A percentile compares a stretch with the other conserved stretches of the same genome.
phyloP scores from a whole-genome alignment of 1,284 basidiomycete genomes.

The Ceratobasidium sp. region DNA sequence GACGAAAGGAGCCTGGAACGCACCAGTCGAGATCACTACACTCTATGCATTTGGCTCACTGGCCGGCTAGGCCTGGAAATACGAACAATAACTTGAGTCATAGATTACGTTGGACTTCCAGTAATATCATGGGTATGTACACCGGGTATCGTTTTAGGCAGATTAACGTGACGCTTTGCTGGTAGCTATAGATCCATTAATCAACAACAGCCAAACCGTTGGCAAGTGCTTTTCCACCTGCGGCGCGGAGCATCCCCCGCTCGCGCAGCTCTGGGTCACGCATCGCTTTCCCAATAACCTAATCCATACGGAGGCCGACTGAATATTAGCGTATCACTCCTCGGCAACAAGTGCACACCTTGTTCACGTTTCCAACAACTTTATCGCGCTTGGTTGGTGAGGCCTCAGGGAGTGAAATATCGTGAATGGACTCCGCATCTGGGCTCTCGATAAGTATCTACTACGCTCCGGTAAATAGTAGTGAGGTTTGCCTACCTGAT shows the following conservation, averaged over 20 bases:
- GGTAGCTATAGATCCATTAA: slow-evolving; percentile 1
- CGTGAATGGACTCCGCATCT: background rate
- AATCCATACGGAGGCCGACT: background rate
- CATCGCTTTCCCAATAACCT: slow-evolving; percentile 1
- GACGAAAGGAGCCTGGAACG: too few species aligned
- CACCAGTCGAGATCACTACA: too few species aligned
- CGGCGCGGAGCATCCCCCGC: slow-evolving; percentile 10
- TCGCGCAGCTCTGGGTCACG: slow-evolving; percentile 29
- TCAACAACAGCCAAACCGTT: slow-evolving; percentile 12
- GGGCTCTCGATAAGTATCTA: background rate
- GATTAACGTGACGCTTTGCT: too few species aligned
- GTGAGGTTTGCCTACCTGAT: background rate
- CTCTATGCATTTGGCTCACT: too few species aligned
- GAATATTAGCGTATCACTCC: background rate
- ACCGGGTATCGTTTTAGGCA: too few species aligned
- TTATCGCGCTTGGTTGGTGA: slow-evolving; percentile 22
- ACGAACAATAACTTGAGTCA: too few species aligned
- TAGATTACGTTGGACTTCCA: too few species aligned
- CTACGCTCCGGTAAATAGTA: background rate
- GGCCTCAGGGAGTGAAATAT: background rate
- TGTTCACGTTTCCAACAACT: slow-evolving; percentile 15
- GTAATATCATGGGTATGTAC: too few species aligned
- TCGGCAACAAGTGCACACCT: background rate
- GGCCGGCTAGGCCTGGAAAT: too few species aligned
- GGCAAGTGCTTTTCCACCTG: slow-evolving; percentile 17